Percentiles rank a stretch among this genome's conserved stretches.
phyloP scores from a whole-genome alignment of 2,329 filamentous ascomycete genomes.

The Pseudocercospora crystallina region DNA sequence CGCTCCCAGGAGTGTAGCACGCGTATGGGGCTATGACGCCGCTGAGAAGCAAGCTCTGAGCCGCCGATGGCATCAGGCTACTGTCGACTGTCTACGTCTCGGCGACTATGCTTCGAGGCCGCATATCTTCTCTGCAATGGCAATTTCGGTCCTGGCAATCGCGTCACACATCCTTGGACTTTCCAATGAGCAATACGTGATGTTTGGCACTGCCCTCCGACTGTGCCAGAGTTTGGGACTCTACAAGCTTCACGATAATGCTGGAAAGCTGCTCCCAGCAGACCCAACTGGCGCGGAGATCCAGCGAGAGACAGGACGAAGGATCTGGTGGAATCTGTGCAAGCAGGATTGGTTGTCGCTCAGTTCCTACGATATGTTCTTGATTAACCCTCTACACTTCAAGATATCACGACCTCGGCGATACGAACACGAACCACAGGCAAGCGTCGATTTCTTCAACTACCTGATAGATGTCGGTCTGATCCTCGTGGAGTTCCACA shows the following conservation, averaged over 20 bases:
- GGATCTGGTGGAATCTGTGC: constrained; percentile 11
- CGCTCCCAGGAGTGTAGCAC: not conserved
- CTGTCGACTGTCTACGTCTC: constrained; percentile 6
- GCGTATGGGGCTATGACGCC: not conserved
- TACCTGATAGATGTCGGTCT: constrained; percentile 3
- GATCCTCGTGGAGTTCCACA: constrained; percentile 8
- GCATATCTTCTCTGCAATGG: constrained; percentile 4
- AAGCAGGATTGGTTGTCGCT: constrained; percentile 10
- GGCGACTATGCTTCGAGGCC: constrained; percentile 10
- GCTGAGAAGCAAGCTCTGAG: not conserved
- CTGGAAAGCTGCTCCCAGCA: not conserved
- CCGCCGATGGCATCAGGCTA: constrained; percentile 8
- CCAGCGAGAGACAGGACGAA: constrained; percentile 2
- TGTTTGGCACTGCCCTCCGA: constrained; percentile 6
- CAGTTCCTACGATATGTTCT: constrained; percentile 8
- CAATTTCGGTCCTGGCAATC: constrained; percentile 5
- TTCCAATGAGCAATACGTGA: constrained; percentile 11
- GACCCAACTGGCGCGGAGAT: not conserved
- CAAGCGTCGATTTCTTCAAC: constrained; percentile 3
- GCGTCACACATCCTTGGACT: constrained; percentile 6
- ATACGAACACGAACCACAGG: not conserved
- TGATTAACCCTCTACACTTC: constrained; percentile 11
- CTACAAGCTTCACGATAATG: not conserved
- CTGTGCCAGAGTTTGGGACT: constrained; percentile 8
- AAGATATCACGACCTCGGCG: not conserved